Evolutionary conservation across 2,329 filamentous ascomycete genomes (phyloP).

Genomic region (Paecilomyces sp.): DNA sequence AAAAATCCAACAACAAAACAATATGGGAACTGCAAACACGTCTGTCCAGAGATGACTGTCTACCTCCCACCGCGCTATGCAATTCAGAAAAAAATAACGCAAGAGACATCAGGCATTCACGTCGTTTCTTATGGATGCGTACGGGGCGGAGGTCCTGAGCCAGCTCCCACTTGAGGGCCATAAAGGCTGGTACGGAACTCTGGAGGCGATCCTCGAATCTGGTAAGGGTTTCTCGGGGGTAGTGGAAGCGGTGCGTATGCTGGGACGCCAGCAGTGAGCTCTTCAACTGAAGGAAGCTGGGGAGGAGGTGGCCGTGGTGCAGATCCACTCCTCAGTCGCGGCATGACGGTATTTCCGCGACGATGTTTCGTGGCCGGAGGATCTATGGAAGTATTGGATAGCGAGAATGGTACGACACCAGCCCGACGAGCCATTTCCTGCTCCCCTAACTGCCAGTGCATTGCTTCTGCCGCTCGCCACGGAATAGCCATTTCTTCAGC

Average conservation of each 20-base stretch:
- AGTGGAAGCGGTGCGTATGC: constrained; percentile 34
- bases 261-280: constrained; percentile 40
- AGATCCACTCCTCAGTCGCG: constrained; percentile 33
- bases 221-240: constrained; percentile 28
- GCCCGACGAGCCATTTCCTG: constrained; percentile 89
- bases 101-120: constrained; percentile 17
- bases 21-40: constrained; percentile 2
- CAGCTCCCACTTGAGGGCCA: constrained; percentile 22
- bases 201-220: constrained; percentile 21
- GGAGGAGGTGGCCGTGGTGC: constrained; percentile 23
- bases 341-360: constrained; percentile 30
- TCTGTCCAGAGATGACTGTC: constrained; percentile 1
- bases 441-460: constrained; percentile 97
- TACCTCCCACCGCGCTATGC: constrained; percentile 5
- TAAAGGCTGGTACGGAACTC: constrained; percentile 21
- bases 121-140: constrained; percentile 25
- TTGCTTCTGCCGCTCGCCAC: constrained; percentile 91
- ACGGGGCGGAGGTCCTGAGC: constrained; percentile 26
- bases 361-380: constrained; percentile 29
- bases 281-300: constrained; percentile 39
- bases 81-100: constrained; percentile 8
- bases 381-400: constrained; percentile 53
- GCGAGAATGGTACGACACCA: constrained; percentile 77
- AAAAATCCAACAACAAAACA: constrained; percentile 3
- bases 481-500: constrained; percentile 92